phyloP scores from a whole-genome alignment of 2,329 filamentous ascomycete genomes.

The Aspergillus novoparasiticus region DNA sequence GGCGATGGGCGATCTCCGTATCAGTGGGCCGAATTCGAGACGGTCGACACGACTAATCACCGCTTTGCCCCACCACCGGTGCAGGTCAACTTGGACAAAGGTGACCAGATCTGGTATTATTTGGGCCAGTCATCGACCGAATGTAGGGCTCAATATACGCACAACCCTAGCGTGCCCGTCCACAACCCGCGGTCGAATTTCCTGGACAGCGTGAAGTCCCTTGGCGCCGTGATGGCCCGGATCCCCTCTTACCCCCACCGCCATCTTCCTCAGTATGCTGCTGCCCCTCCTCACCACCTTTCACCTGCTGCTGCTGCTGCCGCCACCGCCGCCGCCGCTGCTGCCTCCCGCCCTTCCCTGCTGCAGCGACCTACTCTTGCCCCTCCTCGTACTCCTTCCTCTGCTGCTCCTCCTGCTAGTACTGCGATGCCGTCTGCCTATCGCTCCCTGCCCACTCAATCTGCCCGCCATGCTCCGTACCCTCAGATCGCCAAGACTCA shows the following conservation, averaged over 20 bases:
- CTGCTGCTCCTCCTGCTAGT: slow-evolving; percentile 28
- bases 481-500: slow-evolving; percentile 41
- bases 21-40: slow-evolving; percentile 80
- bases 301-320: slow-evolving; percentile 19
- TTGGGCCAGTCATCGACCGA: slow-evolving; percentile 85
- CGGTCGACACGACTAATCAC: slow-evolving; percentile 55
- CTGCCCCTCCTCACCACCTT: slow-evolving; percentile 19
- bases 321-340: slow-evolving; percentile 17
- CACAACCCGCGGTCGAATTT: slow-evolving; percentile 55
- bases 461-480: slow-evolving; percentile 41
- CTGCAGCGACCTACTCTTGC: slow-evolving; percentile 37
- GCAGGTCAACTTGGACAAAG: slow-evolving; percentile 71
- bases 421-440: slow-evolving; percentile 48
- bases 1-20: slow-evolving; percentile 58
- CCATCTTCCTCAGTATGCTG: slow-evolving; percentile 10
- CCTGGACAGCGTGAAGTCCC: slow-evolving; percentile 49
- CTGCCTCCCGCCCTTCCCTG: slow-evolving; percentile 33
- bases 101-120: slow-evolving; percentile 85
- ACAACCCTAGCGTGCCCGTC: slow-evolving; percentile 61
- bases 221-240: slow-evolving; percentile 36
- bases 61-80: slow-evolving; percentile 58
- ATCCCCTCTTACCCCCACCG: slow-evolving; percentile 23
- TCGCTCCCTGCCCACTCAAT: slow-evolving; percentile 41
- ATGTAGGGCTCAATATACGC: slow-evolving; percentile 86
- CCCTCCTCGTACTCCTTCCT: slow-evolving; percentile 33